Evolutionary conservation across 768 basidiomycete species (phyloP), one percentile per base, ranked within the genome.

Genomic region (Lactarius quietus): DNA sequence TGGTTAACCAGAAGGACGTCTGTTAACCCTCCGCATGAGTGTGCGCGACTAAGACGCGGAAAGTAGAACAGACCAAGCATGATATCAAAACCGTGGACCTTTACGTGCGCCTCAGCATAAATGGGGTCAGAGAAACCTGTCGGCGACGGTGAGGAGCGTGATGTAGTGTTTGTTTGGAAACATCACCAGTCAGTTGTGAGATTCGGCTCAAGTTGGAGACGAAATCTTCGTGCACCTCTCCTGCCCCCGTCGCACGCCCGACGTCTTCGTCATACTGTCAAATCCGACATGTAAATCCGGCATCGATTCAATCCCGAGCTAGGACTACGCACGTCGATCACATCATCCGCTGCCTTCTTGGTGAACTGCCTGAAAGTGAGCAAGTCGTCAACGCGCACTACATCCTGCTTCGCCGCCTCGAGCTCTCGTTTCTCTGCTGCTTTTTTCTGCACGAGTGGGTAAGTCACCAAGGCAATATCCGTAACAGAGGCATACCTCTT

Each of bases 1-100:
- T 98, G 96, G 75, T 99, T 98, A 74, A 98, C 97, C 28, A 98
- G 84, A 9, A 99, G 83, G 26, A 99, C 95, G 71, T 99, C 95
- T 92, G 68, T 45, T 26, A 57, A 58, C 28, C 28, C 15, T 45
- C 33, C 35, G 48, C 36, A 59, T 54, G 62, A 43, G 26, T 59
- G 43, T 45, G 41, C 6, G 55, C 52, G 14, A 36, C 41, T 28
- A 35, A 31, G 23, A 12, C 6, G 55, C 45, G 15, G 36, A 39
- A 28, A 31, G 55, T 43, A 57, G 2, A 23, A 73, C 80, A 29
- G 61, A 92, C 92, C 93, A 3, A 99, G 85, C 48, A 93, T 77
- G 72, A 99, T 97, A 74, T 99, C 96, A 75, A 98, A 98, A 43
- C 95, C 94, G 69, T 98, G 93, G 77, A 98, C 93, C 75, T 95